A percentile compares a stretch with the other conserved stretches of the same genome.
phyloP scores from a whole-genome alignment of 306 rosid genomes.

The Castanea crenata region DNA sequence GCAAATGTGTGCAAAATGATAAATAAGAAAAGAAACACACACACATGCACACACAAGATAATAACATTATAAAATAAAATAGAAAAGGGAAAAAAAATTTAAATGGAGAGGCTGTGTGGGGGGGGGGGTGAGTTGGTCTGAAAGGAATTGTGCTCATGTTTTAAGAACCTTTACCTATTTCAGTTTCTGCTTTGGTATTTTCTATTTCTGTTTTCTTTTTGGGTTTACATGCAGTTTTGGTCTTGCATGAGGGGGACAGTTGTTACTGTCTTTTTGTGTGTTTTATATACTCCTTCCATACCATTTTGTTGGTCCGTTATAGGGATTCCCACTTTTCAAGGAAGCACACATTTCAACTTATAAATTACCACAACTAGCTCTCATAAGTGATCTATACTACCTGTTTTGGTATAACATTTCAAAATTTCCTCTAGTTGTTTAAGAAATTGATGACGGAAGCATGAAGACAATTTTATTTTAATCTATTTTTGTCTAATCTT shows the following conservation, averaged over 20 bases:
- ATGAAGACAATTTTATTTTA: too few species aligned
- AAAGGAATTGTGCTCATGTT: neutral
- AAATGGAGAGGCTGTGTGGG: too few species aligned
- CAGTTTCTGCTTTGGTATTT: neutral
- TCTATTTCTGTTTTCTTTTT: constrained; percentile 1
- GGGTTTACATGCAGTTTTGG: neutral
- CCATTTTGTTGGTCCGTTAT: neutral
- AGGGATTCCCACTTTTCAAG: neutral
- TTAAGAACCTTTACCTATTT: neutral
- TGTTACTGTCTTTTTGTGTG: neutral
- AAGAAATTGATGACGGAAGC: neutral
- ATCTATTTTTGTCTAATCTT: too few species aligned
- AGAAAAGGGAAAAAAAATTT: neutral
- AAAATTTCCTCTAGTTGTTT: neutral
- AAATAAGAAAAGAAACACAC: neutral
- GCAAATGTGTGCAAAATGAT: neutral
- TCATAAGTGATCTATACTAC: neutral
- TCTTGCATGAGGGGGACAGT: neutral
- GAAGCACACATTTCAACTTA: neutral
- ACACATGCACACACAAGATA: neutral
- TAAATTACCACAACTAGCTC: neutral
- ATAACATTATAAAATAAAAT: neutral
- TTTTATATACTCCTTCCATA: neutral
- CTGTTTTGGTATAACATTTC: neutral
- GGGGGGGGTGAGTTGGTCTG: neutral